Base-by-base conservation (phyloP, 805 yeast species). In the Candida odintsovae region DNA sequence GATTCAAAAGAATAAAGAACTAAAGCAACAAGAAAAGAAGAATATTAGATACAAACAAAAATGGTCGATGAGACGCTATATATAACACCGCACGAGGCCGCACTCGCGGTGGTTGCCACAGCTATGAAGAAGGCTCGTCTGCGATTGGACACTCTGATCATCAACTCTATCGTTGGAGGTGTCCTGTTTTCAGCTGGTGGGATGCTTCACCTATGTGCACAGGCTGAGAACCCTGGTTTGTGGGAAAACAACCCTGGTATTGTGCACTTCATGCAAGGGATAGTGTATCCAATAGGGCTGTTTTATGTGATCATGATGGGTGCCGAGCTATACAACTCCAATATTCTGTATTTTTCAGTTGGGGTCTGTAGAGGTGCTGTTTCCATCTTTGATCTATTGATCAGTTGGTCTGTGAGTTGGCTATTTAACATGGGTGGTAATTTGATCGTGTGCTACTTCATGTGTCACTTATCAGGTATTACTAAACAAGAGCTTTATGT, bases 21-120 rank as follows among this genome's bases (percentile, higher is more conserved):
- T 25, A 25, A 10, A 12, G 28, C 8, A 25, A 25, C 11, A 12
- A 6, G 25, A 23, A 23, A 12, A 28, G 13, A 28, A 15, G n/a
- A 6, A 28, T 12, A 28, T 6, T 4, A 28, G 33, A 28, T 28
- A 4, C 13, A 6, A 6, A 28, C 33, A 28, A 16, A 33, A 16
- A 33, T 68, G 69, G 64, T 62, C 12, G 73, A 67, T 56, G 84
- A 79, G 54, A 68, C 76, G 2, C 67, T 72, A 53, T 86, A 84
- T 56, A 72, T 84, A 42, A 79, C 89, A 4, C 86, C 92, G 7
- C 82, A 86, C 65, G 95, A 86, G 56, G 82, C 92, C 3, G 94
- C 94, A 0, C 64, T 86, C 43, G 94, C 95, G 0, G 83, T 85
- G 37, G 92, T 86, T 18, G 95, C 95, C 9, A 86, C 94, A 0